Conservation (phyloP, 495 filamentous ascomycete genomes). For the Durotheca rogersii region DNA sequence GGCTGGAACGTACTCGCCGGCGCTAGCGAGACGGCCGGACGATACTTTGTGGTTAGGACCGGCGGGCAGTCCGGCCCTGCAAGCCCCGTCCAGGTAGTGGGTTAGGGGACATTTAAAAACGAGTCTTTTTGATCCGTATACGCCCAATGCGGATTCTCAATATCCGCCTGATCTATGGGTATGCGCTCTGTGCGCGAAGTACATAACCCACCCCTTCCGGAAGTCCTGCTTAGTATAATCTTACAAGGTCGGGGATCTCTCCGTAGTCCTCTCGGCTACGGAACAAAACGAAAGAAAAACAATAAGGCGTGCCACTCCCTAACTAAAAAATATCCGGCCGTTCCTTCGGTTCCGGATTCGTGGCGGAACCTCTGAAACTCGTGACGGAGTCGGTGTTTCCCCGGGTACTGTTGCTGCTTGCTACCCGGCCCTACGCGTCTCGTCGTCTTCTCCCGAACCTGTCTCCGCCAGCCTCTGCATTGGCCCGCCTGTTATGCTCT, state of each 20-base stretch:
- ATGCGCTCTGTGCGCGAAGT: background rate
- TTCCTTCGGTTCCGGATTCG: background rate
- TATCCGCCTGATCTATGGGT: background rate
- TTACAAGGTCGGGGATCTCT: background rate
- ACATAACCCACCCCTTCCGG: background rate
- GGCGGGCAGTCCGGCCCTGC: constrained; percentile 29
- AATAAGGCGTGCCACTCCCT: background rate
- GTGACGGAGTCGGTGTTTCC: background rate
- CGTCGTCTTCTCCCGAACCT: constrained; percentile 1
- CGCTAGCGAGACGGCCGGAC: constrained; percentile 65
- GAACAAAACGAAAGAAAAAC: no score
- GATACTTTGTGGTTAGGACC: constrained; percentile 80
- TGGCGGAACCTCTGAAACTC: background rate
- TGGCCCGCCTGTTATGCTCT: constrained; percentile 14
- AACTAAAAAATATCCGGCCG: constrained; percentile 1
- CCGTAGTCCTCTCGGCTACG: background rate
- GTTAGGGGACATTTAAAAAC: constrained; percentile 1
- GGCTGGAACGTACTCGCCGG: constrained; percentile 69
- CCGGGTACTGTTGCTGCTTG: constrained; percentile 7
- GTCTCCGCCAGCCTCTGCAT: constrained; percentile 10
- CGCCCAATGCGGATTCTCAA: no score
- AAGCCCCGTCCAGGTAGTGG: constrained; percentile 1
- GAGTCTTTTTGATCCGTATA: background rate
- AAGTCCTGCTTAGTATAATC: constrained; percentile 15
- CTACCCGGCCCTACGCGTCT: constrained; percentile 1